Evolutionary conservation across 495 filamentous ascomycete genomes (phyloP).

Genomic region (Apodospora peruviana): DNA sequence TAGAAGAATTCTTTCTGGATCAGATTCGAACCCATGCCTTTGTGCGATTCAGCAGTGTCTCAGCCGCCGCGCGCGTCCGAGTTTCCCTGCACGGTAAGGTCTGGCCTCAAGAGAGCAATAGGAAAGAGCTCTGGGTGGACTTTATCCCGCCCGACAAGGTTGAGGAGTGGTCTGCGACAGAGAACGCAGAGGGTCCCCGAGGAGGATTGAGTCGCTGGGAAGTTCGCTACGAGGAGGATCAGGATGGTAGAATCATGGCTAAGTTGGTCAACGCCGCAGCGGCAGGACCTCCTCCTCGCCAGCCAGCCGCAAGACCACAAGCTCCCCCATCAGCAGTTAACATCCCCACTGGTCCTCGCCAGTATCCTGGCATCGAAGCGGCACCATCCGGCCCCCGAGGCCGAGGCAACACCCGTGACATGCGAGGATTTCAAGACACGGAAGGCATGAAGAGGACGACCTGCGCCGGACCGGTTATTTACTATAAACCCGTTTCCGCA

Average conservation of each 20-base stretch:
- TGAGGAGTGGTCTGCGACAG: conserved; percentile 65
- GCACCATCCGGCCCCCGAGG: conserved; percentile 38
- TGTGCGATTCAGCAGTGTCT: conserved; percentile 58
- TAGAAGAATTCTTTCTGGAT: conserved; percentile 74
- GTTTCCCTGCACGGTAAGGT: conserved; percentile 67
- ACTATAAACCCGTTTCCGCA: conserved; percentile 43
- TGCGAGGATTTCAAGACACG: neutral
- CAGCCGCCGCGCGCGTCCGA: conserved; percentile 74
- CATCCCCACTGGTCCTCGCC: conserved; percentile 36
- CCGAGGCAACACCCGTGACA: conserved; percentile 12
- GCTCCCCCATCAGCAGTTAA: conserved; percentile 17
- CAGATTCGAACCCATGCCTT: conserved; percentile 84
- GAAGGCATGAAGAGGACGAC: conserved; percentile 18
- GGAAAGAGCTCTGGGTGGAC: conserved; percentile 83
- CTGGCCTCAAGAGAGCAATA: conserved; percentile 82
- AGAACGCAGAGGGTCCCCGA: conserved; percentile 49
- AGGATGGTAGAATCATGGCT: conserved; percentile 50
- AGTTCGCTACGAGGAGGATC: conserved; percentile 42
- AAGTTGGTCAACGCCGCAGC: conserved; percentile 38
- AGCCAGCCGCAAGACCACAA: conserved; percentile 6
- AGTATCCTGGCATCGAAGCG: conserved; percentile 31
- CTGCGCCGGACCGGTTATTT: conserved; percentile 28
- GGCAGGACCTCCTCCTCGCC: conserved; percentile 5
- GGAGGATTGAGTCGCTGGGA: conserved; percentile 52
- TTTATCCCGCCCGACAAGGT: conserved; percentile 78